Base-by-base conservation (phyloP, 2,329 filamentous ascomycete species). In the Madurella mycetomatis region DNA sequence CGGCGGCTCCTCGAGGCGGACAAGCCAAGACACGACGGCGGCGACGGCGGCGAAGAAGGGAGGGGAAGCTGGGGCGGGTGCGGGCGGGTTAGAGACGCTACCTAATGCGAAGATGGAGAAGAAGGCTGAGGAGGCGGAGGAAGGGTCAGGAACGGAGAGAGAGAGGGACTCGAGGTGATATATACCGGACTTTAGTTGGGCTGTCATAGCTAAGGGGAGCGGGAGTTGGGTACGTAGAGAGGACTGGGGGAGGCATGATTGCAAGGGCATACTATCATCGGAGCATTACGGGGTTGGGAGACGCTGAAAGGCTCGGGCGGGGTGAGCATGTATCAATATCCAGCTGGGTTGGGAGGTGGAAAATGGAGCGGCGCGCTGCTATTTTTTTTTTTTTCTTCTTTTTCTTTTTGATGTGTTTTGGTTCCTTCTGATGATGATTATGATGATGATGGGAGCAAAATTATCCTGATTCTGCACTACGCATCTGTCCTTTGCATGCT, bases 21-120 rank as follows among this genome's bases (percentile, higher is more conserved):
- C 74, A 5, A 82, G 79, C 55, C 74, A 79, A 49, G 79, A 81
- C 57, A 65, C 65, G 13, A 63, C 55, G 44, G 58, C 54, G 41
- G 57, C 47, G 19, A 72, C 70, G 56, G 19, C 19, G 15, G 43
- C 43, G 25, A 17, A 15, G 7, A 57, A 54, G 25, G 54, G 47
- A 30, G 37, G 41, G 2, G 51, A 54, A 16, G 25, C 9, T 12
- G 75, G 73, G 49, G 68, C 63, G 65, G 67, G n/a, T 62, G 68
- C 41, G 60, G 63, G 74, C 31, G 65, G 66, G 15, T 68, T 75
- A 44, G 72, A 77, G 56, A 70, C 68, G n/a, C 58, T 74, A 3
- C 67, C 70, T 2, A 70, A 73, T 52, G 66, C 67, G n/a, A 72
- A 65, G 51, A 49, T 70, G 56, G 67, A 70, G 50, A 67, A 67